Evolutionary conservation across 176 grass and related monocot species (phyloP).

Genomic region (Oryza brachyantha): DNA sequence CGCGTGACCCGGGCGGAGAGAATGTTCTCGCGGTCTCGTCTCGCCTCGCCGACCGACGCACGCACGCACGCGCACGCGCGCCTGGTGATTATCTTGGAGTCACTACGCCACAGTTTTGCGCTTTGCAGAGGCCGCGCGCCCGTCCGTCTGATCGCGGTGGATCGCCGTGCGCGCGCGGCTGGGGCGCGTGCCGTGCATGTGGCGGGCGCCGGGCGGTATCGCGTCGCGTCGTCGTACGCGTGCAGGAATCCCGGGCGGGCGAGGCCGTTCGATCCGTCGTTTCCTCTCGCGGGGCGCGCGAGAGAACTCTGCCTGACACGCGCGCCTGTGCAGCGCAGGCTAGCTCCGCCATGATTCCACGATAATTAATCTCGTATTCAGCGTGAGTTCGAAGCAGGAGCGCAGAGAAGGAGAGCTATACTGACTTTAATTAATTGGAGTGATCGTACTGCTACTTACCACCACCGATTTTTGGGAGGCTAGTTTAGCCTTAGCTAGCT

Average conservation of each 20-base stretch:
- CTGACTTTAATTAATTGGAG: neutral
- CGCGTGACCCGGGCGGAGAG: neutral
- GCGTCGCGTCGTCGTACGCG: neutral
- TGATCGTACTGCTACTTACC: neutral
- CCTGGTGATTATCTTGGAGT: no score
- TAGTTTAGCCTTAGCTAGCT: neutral
- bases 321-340: neutral
- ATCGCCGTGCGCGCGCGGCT: neutral
- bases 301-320: constrained; percentile 9
- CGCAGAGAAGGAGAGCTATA: neutral
- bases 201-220: neutral
- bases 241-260: neutral
- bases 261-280: neutral
- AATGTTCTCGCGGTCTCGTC: neutral
- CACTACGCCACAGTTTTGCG: no score
- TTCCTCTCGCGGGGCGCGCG: neutral
- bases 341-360: constrained; percentile 27
- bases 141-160: neutral
- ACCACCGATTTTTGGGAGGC: neutral
- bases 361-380: neutral
- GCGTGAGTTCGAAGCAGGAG: neutral
- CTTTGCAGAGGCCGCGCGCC: neutral
- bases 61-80: no score
- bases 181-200: no score
- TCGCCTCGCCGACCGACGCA: neutral